These are phyloP conservation scores for Yamadazyma aaseri DNA, from an alignment of 1,139 yeast genomes.

Conservation along the genomic window DNA sequence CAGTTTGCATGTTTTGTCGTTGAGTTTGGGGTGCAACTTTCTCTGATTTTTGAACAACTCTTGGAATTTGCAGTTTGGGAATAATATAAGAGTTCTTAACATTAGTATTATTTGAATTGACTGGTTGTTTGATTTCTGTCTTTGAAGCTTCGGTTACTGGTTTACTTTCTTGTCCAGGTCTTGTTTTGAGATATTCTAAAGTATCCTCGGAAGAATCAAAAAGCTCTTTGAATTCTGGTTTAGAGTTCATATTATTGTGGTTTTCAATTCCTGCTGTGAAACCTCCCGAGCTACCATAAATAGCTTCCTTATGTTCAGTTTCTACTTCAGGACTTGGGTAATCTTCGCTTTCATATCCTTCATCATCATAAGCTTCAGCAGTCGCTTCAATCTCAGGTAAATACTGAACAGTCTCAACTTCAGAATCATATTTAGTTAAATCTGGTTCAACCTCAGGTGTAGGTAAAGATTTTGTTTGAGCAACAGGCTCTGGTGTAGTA, in stretches of 20 bases:
- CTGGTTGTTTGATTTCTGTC: background rate
- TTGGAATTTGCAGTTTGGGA: background rate
- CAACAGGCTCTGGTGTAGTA: background rate
- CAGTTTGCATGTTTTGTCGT: too few species aligned
- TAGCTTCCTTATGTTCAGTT: background rate
- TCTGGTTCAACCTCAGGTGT: conserved; percentile 11
- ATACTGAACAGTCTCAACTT: conserved; percentile 3
- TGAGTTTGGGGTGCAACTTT: background rate
- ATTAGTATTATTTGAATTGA: too few species aligned
- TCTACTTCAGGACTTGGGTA: background rate
- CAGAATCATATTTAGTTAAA: conserved; percentile 5
- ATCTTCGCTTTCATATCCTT: background rate
- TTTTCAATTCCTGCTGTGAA: background rate
- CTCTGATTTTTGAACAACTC: background rate
- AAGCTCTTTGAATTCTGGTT: conserved; percentile 13
- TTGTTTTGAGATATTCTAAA: conserved; percentile 6
- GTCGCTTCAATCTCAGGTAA: background rate
- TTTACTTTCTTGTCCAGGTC: background rate
- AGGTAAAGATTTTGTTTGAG: background rate
- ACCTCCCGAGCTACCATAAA: too few species aligned
- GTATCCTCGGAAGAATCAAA: conserved; percentile 15
- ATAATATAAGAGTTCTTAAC: too few species aligned
- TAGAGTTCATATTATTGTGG: background rate
- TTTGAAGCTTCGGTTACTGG: background rate
- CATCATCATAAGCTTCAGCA: background rate